Base-by-base conservation (phyloP, 2,329 filamentous ascomycete species). In the Didymella sp. region DNA sequence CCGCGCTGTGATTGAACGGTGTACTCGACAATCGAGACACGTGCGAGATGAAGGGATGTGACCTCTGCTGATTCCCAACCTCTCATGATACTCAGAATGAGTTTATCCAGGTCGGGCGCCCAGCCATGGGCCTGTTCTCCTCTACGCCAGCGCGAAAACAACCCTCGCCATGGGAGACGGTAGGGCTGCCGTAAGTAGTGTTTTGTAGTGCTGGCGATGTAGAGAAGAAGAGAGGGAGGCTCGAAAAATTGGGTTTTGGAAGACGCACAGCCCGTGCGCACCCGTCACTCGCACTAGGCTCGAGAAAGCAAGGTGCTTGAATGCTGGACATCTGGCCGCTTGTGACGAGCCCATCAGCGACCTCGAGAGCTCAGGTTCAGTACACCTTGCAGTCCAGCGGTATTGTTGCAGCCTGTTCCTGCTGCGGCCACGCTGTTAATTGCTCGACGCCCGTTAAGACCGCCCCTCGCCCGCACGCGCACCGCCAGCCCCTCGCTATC, bases 131-230 rank as follows among this genome's bases (percentile, higher is more conserved):
- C 83, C 68, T 69, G 69, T 67, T 79, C 81, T 79, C 63, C 68
- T 89, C 85, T 89, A 78, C 86, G 86, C 85, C 85, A 87, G 87
- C 84, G 83, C 84, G 84, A 87, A 86, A 87, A 87, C 85, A 86
- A 78, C 78, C 56, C 79, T 81, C 80, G 75, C 76, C 78, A 84
- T 73, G 68, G 70, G 67, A 67, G 68, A 63, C 68, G 79, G 82
- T 58, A 58, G 56, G 80, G 77, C 78, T 85, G 85, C 79, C 81
- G 78, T 73, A 81, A 84, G 79, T 85, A 87, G 85, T 85, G 79
- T 84, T 37, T 68, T 78, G 78, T 76, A 75, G 72, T 79, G 84
- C 82, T 84, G 83, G 82, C 84, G 81, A 69, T 74, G 71, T 72
- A 78, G 72, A 75, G 76, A 71, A 79, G 69, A 75, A 76, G 71